These are phyloP conservation scores for Desmodesmus armatus DNA, from an alignment of 139 green algal species.

Conservation along the genomic window DNA sequence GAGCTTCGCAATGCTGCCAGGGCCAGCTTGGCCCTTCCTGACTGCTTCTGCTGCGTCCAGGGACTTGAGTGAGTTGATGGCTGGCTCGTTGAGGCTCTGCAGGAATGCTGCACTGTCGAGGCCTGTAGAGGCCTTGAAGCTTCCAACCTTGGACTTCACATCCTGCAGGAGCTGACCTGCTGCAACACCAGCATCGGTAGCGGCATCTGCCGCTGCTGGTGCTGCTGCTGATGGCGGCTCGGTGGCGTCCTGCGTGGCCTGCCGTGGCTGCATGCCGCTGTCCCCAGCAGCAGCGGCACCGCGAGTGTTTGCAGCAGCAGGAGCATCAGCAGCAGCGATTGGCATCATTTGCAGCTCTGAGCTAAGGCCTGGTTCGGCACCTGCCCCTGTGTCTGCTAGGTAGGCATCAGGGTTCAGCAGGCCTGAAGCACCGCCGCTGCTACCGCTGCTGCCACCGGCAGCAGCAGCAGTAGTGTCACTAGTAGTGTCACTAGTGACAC, in stretches of 20 bases:
- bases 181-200: background rate
- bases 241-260: too few species aligned
- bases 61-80: slow-evolving; percentile 9
- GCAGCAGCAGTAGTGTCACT: background rate
- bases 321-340: slow-evolving; percentile 17
- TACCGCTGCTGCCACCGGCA: background rate
- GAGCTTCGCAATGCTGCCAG: background rate
- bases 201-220: background rate
- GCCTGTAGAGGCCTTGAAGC: slow-evolving; percentile 6
- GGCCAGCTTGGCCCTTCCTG: background rate
- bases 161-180: slow-evolving; percentile 16
- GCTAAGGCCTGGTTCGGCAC: background rate
- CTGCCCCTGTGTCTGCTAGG: background rate
- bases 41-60: slow-evolving; percentile 14
- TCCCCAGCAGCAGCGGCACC: background rate
- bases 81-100: slow-evolving; percentile 22
- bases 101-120: slow-evolving; percentile 26
- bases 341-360: background rate
- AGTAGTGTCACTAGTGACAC: background rate
- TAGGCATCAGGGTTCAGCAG: background rate
- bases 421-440: background rate
- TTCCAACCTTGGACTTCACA: background rate
- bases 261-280: too few species aligned
- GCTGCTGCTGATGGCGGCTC: too few species aligned
- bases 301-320: background rate